Percentiles rank a stretch among this genome's conserved stretches.
Conservation (phyloP, 805 yeast species). For the Sungouiozyma intestinalis region DNA sequence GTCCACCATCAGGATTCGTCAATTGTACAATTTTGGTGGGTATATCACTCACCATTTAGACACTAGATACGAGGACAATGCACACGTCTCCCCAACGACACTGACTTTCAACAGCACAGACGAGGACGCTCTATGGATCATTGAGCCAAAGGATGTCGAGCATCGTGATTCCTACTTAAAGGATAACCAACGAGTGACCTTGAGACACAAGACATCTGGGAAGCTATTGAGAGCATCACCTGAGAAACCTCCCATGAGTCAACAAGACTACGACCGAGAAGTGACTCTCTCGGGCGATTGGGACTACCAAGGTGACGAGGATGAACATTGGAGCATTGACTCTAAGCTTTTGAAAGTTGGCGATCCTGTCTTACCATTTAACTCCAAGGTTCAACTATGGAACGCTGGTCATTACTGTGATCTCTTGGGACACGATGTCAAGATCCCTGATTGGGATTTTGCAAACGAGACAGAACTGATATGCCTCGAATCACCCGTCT, state of each 20-base stretch:
- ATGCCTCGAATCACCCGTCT: constrained; percentile 61
- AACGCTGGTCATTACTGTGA: constrained; percentile 62
- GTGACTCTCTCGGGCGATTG: constrained; percentile 62
- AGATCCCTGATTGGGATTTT: constrained; percentile 72
- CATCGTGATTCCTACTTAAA: constrained; percentile 29
- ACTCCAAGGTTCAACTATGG: constrained; percentile 43
- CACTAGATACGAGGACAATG: constrained; percentile 53
- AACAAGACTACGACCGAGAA: constrained; percentile 82
- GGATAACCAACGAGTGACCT: constrained; percentile 47
- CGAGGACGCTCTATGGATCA: constrained; percentile 59
- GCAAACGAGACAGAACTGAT: constrained; percentile 77
- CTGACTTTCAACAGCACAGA: constrained; percentile 51
- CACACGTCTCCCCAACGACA: constrained; percentile 66
- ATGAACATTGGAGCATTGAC: constrained; percentile 60
- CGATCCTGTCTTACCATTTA: constrained; percentile 51
- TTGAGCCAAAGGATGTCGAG: constrained; percentile 34
- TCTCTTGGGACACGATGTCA: constrained; percentile 60
- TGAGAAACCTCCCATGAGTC: constrained; percentile 76
- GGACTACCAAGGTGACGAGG: constrained; percentile 52
- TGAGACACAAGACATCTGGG: constrained; percentile 64
- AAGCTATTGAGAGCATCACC: constrained; percentile 57
- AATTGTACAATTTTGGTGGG: constrained; percentile 55
- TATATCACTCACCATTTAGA: constrained; percentile 72
- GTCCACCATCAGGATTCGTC: constrained; percentile 61
- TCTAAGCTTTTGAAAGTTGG: constrained; percentile 32